These are phyloP conservation scores for Trichocomaceae sp. DNA, from an alignment of 2,329 filamentous ascomycete species.

Conservation along the genomic window DNA sequence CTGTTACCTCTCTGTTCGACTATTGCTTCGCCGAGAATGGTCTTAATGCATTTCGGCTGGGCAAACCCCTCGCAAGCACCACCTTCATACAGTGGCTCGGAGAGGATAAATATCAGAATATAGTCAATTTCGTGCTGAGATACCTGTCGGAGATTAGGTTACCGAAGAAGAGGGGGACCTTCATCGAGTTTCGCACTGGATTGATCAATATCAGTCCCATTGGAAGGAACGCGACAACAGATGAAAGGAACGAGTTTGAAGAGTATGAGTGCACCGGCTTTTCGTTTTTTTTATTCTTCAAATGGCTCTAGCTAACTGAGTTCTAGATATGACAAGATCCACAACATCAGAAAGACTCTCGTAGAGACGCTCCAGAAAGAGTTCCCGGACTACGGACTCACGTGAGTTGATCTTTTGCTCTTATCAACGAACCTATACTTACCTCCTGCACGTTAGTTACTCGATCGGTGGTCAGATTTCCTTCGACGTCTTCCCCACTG, in stretches of 20 bases:
- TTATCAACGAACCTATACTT: neutral
- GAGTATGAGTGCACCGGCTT: constrained; percentile 30
- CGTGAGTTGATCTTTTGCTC: constrained; percentile 50
- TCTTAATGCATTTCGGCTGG: constrained; percentile 80
- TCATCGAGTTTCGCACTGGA: constrained; percentile 59
- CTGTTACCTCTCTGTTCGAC: constrained; percentile 84
- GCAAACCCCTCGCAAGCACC: constrained; percentile 65
- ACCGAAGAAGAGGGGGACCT: constrained; percentile 60
- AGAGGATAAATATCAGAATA: constrained; percentile 64
- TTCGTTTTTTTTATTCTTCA: neutral
- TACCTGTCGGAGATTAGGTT: constrained; percentile 57
- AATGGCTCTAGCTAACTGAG: neutral
- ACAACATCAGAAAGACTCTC: constrained; percentile 69
- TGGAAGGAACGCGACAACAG: constrained; percentile 70
- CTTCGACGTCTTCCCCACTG: constrained; percentile 92
- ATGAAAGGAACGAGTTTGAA: constrained; percentile 78
- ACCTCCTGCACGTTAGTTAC: constrained; percentile 50
- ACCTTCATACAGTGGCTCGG: constrained; percentile 91
- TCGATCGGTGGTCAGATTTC: constrained; percentile 97
- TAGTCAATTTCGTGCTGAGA: constrained; percentile 53
- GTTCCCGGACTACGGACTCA: constrained; percentile 78
- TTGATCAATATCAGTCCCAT: constrained; percentile 60
- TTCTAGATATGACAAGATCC: constrained; percentile 63
- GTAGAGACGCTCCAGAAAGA: constrained; percentile 69
- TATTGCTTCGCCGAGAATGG: constrained; percentile 98